Base-by-base conservation (phyloP, 2,329 filamentous ascomycete species). In the Orbilia oligospora region DNA sequence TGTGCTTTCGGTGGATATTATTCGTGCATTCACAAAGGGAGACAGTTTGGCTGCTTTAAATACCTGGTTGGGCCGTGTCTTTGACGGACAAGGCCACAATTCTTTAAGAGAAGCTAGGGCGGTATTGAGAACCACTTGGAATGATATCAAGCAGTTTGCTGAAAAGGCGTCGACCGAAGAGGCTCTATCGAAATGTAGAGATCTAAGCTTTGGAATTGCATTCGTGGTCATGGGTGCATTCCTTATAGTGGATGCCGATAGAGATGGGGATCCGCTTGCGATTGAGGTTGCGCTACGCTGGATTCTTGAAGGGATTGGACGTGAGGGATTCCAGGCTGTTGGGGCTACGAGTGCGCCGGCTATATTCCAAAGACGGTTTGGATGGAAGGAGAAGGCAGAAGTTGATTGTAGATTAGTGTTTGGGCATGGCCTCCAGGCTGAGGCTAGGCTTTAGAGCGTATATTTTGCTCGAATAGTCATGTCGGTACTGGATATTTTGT, bases 1-100 rank as follows among this genome's bases (percentile, higher is more conserved):
- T 81, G 90, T 93, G 5, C 86, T 93, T 70, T 89, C 89, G 3
- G 86, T 86, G 46, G 87, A 88, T 80, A 83, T 87, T 4, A 83
- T 87, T 30, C 83, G 87, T 0, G 85, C 87, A 2, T 79, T 87
- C 6, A 85, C 84, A 71, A 79, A 81, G 70, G 81, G 81, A 0
- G 75, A 83, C 82, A 79, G 73, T 2, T 67, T 84, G 53, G 78
- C 81, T 36, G 83, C 82, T 4, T 81, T 82, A 36, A 56, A 79
- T 12, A 44, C 77, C 0, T 81, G 81, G 78, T 81, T 82, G 22
- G 76, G 64, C 44, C 67, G 80, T 69, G 81, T 80, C 20, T 61
- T 82, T 10, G 79, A 80, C 24, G 53, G 71, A 14, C 68, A 69
- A 24, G 80, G 75, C n/a, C 75, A 75, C 22, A 65, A 64, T 16